A percentile compares a stretch with the other conserved stretches of the same genome.
phyloP scores from a whole-genome alignment of 1,284 basidiomycete species.

The Malassezia restricta region DNA sequence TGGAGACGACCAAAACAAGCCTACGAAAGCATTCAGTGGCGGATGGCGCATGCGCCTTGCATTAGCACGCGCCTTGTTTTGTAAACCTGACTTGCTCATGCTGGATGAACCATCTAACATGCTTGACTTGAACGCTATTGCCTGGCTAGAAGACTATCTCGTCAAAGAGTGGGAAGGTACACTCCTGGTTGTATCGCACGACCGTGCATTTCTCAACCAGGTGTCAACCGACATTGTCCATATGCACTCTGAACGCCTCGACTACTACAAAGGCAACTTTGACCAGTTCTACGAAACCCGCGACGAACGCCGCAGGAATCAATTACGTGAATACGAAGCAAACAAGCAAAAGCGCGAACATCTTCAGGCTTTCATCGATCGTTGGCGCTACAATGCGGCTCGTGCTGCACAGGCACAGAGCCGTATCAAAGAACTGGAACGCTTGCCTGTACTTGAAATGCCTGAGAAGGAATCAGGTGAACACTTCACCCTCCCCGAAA shows the following conservation, averaged over 20 bases:
- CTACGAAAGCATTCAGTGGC: slow-evolving; percentile 73
- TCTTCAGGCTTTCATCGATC: slow-evolving; percentile 79
- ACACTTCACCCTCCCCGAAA: slow-evolving; percentile 47
- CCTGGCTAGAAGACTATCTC: slow-evolving; percentile 56
- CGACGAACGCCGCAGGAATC: slow-evolving; percentile 78
- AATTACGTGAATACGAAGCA: slow-evolving; percentile 65
- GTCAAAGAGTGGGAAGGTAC: slow-evolving; percentile 70
- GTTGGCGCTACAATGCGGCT: slow-evolving; percentile 44
- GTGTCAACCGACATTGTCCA: slow-evolving; percentile 97
- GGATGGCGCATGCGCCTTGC: slow-evolving; percentile 99
- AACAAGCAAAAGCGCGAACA: slow-evolving; percentile 90
- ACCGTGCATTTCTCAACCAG: slow-evolving; percentile 93
- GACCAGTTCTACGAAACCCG: slow-evolving; percentile 98
- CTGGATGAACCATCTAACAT: slow-evolving; percentile 72
- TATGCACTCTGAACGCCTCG: slow-evolving; percentile 83
- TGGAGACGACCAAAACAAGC: slow-evolving; percentile 62
- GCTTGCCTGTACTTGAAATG: slow-evolving; percentile 83
- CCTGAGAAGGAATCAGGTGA: slow-evolving; percentile 75
- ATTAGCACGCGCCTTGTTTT: slow-evolving; percentile 85
- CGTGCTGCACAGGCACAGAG: slow-evolving; percentile 65
- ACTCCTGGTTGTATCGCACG: slow-evolving; percentile 92
- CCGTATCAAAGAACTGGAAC: slow-evolving; percentile 96
- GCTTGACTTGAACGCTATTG: slow-evolving; percentile 54
- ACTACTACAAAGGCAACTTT: slow-evolving; percentile 90
- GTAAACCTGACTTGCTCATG: slow-evolving; percentile 54